Percentiles rank a stretch among this genome's conserved stretches.
These are phyloP conservation scores for Fusarium stilboides DNA, from an alignment of 2,329 filamentous ascomycete species.

Conservation along the genomic window DNA sequence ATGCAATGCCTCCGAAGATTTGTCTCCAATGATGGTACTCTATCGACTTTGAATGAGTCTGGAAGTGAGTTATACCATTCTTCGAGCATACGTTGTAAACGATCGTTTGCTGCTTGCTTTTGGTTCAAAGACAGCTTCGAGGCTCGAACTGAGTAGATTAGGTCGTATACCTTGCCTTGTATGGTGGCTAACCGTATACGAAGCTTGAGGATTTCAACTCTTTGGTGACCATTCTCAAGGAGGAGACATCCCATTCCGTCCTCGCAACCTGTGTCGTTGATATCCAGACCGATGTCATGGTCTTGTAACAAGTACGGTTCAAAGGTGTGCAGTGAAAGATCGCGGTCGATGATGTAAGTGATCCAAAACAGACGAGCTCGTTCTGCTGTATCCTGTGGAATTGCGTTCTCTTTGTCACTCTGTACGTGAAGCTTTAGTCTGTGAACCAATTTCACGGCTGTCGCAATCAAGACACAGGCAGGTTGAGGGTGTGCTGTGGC, in stretches of 20 bases:
- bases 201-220: neutral
- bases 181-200: constrained; percentile 6
- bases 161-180: constrained; percentile 31
- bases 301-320: constrained; percentile 29
- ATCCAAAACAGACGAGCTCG: constrained; percentile 19
- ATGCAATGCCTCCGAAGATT: constrained; percentile 3
- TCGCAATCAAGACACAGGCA: constrained; percentile 5
- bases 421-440: constrained; percentile 1
- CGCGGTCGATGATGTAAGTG: constrained; percentile 28
- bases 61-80: constrained; percentile 15
- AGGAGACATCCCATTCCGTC: neutral
- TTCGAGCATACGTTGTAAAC: constrained; percentile 9
- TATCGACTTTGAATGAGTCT: neutral
- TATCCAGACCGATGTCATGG: constrained; percentile 17
- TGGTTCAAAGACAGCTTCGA: neutral
- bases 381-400: neutral
- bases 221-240: no score
- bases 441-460: constrained; percentile 24
- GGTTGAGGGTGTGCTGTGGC: constrained; percentile 5
- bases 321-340: neutral
- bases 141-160: constrained; percentile 12
- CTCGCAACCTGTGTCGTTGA: neutral
- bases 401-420: neutral
- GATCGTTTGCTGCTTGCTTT: neutral
- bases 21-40: neutral